phyloP scores from a whole-genome alignment of 2,329 filamentous ascomycete genomes.

The Emmonsiellopsis sp. region DNA sequence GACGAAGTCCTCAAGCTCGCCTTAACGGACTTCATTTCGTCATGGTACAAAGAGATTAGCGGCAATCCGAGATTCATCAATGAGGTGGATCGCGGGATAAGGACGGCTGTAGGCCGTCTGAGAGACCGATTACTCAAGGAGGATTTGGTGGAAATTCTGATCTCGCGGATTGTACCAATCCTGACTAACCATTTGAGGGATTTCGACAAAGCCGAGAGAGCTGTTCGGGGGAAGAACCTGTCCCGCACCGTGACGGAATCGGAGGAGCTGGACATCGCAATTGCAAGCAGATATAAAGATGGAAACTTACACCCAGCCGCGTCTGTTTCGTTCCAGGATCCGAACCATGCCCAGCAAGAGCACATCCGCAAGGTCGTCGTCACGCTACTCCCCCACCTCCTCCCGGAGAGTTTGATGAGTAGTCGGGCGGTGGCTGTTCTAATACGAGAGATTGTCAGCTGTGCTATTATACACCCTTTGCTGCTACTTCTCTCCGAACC shows the following conservation, averaged over 20 bases:
- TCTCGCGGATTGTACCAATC: slow-evolving; percentile 75
- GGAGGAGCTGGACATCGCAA: slow-evolving; percentile 88
- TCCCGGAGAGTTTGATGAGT: slow-evolving; percentile 63
- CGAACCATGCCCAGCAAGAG: slow-evolving; percentile 75
- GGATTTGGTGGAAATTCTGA: slow-evolving; percentile 75
- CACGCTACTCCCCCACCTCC: slow-evolving; percentile 61
- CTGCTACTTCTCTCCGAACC: slow-evolving; percentile 76
- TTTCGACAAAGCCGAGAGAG: slow-evolving; percentile 81
- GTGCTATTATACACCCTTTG: slow-evolving; percentile 77
- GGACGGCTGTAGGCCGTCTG: slow-evolving; percentile 61
- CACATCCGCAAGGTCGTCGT: slow-evolving; percentile 70
- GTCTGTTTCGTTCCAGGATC: slow-evolving; percentile 74
- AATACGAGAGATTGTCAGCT: slow-evolving; percentile 82
- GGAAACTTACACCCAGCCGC: slow-evolving; percentile 83
- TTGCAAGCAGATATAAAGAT: slow-evolving; percentile 86
- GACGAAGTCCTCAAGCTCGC: slow-evolving; percentile 70
- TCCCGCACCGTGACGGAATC: slow-evolving; percentile 89
- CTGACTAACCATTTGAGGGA: slow-evolving; percentile 81
- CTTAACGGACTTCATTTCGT: slow-evolving; percentile 71
- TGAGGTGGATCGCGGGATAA: slow-evolving; percentile 73
- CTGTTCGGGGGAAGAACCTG: slow-evolving; percentile 76
- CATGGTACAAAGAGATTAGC: slow-evolving; percentile 86
- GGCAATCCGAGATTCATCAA: slow-evolving; percentile 69
- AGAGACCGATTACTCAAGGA: slow-evolving; percentile 62
- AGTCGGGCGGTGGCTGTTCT: slow-evolving; percentile 74